Percentiles rank a stretch among this genome's conserved stretches.
Evolutionary conservation across 208 protist species (phyloP).

Genomic region (Trichomonas tenax): DNA sequence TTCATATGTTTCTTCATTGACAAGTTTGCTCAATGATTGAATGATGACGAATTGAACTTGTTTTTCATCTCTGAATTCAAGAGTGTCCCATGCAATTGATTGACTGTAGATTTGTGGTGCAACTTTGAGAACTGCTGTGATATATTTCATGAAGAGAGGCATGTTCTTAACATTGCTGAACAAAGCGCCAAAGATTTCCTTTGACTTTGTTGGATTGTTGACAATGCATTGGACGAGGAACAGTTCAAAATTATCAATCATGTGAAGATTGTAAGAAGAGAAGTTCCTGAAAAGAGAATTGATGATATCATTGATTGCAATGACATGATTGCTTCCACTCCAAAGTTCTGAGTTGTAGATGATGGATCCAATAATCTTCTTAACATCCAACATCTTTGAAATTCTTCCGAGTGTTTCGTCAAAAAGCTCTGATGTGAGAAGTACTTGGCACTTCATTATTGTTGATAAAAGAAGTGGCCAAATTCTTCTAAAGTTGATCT

Average conservation of each 20-base stretch:
- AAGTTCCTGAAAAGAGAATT: background rate
- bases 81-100: background rate
- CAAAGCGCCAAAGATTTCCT: background rate
- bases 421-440: background rate
- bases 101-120: background rate
- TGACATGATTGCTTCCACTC: background rate
- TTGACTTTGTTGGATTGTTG: background rate
- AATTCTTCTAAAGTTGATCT: background rate
- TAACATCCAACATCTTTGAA: background rate
- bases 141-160: background rate
- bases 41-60: background rate
- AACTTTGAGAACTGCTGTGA: background rate
- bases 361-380: background rate
- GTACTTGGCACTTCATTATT: background rate
- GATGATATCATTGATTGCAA: background rate
- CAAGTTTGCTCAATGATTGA: background rate
- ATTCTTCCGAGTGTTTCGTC: background rate
- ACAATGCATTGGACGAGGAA: background rate
- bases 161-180: background rate
- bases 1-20: background rate
- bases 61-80: background rate
- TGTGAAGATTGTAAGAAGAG: background rate
- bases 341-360: background rate
- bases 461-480: background rate
- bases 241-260: background rate